A percentile compares a stretch with the other conserved stretches of the same genome.
Conservation (phyloP, 2,329 filamentous ascomycete species). For the Fonsecaea nubica region DNA sequence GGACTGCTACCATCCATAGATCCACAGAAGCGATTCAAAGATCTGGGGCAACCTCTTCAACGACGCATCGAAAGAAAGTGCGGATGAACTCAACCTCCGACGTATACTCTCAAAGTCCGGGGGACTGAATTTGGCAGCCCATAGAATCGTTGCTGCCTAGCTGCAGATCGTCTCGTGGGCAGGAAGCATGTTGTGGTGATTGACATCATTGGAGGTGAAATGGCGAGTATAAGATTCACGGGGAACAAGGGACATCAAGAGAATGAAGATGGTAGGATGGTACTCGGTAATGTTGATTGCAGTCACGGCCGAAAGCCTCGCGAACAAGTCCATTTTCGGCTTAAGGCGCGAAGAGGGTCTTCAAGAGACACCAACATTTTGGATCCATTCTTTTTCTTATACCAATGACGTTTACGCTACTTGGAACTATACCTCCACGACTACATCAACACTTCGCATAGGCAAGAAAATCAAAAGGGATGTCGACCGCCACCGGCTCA, state of each 20-base stretch:
- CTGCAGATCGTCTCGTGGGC: no score
- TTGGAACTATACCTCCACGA: background rate
- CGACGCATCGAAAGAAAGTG: no score
- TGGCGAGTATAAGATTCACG: no score
- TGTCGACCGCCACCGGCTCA: background rate
- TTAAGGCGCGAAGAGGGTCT: background rate
- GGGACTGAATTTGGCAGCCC: no score
- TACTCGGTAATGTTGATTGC: background rate
- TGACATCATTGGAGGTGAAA: no score
- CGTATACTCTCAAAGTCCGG: no score
- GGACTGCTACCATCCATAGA: no score
- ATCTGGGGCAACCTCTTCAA: no score
- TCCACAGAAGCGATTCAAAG: no score
- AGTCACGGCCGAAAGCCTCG: background rate
- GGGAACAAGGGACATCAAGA: background rate
- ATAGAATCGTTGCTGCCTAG: no score
- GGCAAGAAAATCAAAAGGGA: background rate
- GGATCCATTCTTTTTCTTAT: background rate
- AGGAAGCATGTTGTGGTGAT: no score
- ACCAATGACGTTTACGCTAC: background rate
- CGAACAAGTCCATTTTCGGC: background rate
- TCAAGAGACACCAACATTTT: background rate
- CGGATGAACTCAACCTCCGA: no score
- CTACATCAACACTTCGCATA: background rate
- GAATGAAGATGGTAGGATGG: background rate